These are phyloP conservation scores for Colletotrichum simmondsii DNA, from an alignment of 2,329 filamentous ascomycete genomes.

Conservation along the genomic window DNA sequence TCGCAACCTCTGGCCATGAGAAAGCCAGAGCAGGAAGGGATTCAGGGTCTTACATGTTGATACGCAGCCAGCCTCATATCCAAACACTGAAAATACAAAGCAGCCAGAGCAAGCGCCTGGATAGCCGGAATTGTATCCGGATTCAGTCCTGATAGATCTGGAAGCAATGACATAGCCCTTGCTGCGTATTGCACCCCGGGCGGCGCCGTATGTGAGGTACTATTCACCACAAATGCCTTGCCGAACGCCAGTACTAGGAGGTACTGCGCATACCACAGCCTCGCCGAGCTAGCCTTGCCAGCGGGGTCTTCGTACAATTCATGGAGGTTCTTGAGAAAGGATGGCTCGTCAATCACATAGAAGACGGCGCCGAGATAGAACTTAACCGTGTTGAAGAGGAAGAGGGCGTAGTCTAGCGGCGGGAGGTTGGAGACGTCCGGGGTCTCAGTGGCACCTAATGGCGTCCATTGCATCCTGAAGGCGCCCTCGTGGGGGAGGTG, in stretches of 20 bases:
- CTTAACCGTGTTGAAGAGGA: conserved; percentile 39
- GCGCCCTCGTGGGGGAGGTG: conserved; percentile 45
- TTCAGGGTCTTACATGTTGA: conserved; percentile 46
- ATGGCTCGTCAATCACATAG: conserved; percentile 38
- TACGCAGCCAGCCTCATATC: conserved; percentile 52
- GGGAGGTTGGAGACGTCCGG: conserved; percentile 42
- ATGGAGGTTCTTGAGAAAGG: conserved; percentile 35
- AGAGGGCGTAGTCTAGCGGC: conserved; percentile 38
- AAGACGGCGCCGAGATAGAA: conserved; percentile 39
- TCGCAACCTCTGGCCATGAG: neutral
- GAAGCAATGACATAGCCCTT: conserved; percentile 50
- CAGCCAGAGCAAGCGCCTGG: conserved; percentile 47
- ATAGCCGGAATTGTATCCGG: conserved; percentile 44
- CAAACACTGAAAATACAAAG: conserved; percentile 52
- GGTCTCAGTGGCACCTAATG: conserved; percentile 38
- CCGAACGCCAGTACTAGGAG: conserved; percentile 46
- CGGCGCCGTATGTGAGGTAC: conserved; percentile 41
- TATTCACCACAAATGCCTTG: conserved; percentile 42
- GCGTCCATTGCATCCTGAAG: conserved; percentile 41
- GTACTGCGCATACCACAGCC: conserved; percentile 46
- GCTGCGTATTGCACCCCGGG: conserved; percentile 51
- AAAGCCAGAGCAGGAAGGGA: conserved; percentile 32
- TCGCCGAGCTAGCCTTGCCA: conserved; percentile 32
- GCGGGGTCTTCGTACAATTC: conserved; percentile 39
- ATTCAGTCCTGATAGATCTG: conserved; percentile 46